phyloP scores from a whole-genome alignment of 1,284 basidiomycete species.

The Somion occarium region DNA sequence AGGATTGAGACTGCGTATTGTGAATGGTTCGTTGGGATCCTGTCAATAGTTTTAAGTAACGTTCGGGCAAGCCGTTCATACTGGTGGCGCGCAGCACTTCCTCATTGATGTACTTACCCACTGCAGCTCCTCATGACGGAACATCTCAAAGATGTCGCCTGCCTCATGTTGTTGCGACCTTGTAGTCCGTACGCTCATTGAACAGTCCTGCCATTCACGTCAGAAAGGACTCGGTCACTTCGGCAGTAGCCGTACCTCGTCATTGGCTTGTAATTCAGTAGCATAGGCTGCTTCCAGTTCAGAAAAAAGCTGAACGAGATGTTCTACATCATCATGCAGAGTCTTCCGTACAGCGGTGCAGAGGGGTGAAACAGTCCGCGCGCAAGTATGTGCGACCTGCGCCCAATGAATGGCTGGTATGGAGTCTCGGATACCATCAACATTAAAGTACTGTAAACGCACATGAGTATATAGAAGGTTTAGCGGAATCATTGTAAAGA shows the following conservation, averaged over 20 bases:
- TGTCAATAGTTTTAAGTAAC: constrained; percentile 3
- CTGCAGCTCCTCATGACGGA: no score
- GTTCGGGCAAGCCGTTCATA: no score
- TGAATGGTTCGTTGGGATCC: constrained; percentile 11
- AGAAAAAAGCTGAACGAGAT: constrained; percentile 22
- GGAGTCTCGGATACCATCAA: constrained; percentile 22
- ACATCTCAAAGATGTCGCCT: no score
- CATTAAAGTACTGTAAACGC: constrained; percentile 19
- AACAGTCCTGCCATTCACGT: no score
- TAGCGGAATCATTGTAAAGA: not conserved
- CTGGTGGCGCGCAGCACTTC: no score
- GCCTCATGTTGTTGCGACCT: no score
- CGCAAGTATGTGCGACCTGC: constrained; percentile 23
- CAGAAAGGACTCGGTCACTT: no score
- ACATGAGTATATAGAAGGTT: not conserved
- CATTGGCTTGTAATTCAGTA: not conserved
- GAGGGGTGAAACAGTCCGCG: constrained; percentile 23
- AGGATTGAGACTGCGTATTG: constrained; percentile 25
- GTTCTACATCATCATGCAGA: constrained; percentile 25
- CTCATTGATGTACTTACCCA: no score
- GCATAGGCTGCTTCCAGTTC: constrained; percentile 17
- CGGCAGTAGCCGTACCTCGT: not conserved
- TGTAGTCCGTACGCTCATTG: no score
- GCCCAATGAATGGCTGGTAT: constrained; percentile 24
- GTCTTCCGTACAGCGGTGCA: constrained; percentile 20